A percentile compares a stretch with the other conserved stretches of the same genome.
Conservation (phyloP, 345 rosid species). For the Eucalyptus sp. region DNA sequence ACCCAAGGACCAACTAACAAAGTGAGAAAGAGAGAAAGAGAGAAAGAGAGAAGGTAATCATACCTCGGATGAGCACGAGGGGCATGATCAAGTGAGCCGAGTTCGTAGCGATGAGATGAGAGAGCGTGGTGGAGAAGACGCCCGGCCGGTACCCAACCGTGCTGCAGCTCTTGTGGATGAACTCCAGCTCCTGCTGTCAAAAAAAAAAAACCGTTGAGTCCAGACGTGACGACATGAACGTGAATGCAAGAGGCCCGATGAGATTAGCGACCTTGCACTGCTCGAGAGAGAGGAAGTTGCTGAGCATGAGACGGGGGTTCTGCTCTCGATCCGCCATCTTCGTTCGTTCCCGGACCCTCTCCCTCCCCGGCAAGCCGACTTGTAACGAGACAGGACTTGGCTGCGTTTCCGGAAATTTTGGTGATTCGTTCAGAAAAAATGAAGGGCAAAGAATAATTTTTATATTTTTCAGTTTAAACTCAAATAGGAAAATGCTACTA, state of each 20-base stretch:
- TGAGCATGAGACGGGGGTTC: background rate
- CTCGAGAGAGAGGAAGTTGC: background rate
- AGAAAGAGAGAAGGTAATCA: background rate
- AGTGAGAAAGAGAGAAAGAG: background rate
- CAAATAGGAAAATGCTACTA: no score
- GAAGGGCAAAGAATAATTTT: background rate
- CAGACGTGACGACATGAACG: background rate
- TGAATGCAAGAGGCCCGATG: background rate
- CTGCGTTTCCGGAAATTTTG: background rate
- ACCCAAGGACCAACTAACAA: background rate
- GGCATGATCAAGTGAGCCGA: slow-evolving; percentile 65
- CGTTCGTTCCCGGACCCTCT: background rate
- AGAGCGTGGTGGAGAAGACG: slow-evolving; percentile 88
- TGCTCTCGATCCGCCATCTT: background rate
- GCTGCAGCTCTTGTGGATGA: slow-evolving; percentile 75
- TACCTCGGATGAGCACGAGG: slow-evolving; percentile 70
- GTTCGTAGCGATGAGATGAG: slow-evolving; percentile 80
- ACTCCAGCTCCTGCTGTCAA: slow-evolving; percentile 50
- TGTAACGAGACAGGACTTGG: background rate
- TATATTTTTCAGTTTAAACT: no score
- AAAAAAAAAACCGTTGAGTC: background rate
- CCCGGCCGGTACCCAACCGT: slow-evolving; percentile 80
- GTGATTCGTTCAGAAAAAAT: background rate
- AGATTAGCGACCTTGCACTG: background rate
- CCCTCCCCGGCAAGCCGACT: background rate